A percentile compares a stretch with the other conserved stretches of the same genome.
Evolutionary conservation across 2,329 filamentous ascomycete species (phyloP).

Genomic region (Ustilaginoidea virens): DNA sequence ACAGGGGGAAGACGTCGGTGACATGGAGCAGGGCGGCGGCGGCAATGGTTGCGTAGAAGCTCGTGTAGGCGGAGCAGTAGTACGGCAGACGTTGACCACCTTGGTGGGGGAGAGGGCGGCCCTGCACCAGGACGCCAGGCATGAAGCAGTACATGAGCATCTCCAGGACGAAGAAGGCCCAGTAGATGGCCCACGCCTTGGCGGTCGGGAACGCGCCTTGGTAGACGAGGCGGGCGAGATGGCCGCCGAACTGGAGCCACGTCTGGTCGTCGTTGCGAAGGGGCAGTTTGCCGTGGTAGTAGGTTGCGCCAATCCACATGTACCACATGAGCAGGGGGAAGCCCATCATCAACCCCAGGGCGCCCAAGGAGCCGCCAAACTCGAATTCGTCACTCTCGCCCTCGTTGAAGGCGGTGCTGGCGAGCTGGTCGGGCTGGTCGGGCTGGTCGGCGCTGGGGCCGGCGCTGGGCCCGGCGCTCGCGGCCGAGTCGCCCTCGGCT

Average conservation of each 20-base stretch:
- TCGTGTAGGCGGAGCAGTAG: conserved; percentile 82
- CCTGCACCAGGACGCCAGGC: conserved; percentile 75
- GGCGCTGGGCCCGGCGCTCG: too few relatives aligned
- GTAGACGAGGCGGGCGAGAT: conserved; percentile 60
- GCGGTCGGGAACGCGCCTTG: conserved; percentile 70
- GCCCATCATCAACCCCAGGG: conserved; percentile 70
- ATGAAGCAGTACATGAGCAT: conserved; percentile 68
- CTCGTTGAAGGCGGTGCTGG: too few relatives aligned
- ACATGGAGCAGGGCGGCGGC: conserved; percentile 61
- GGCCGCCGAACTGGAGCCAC: conserved; percentile 52
- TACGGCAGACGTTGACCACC: conserved; percentile 79
- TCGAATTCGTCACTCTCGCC: conserved; percentile 56
- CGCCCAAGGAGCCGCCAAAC: conserved; percentile 74
- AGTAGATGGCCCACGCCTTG: conserved; percentile 87
- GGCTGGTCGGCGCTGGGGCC: too few relatives aligned
- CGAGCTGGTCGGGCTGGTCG: too few relatives aligned
- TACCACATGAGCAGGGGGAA: conserved; percentile 98
- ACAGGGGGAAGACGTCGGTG: conserved; percentile 72
- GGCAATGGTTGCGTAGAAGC: conserved; percentile 74
- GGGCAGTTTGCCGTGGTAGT: conserved; percentile 77
- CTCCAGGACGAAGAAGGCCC: conserved; percentile 81
- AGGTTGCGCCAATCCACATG: conserved; percentile 94
- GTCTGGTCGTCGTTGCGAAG: conserved; percentile 49
- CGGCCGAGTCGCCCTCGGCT: too few relatives aligned
- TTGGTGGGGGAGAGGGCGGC: conserved; percentile 72